Evolutionary conservation across 148 eudicot genomes (phyloP).

Genomic region (Chenopodium formosanum): DNA sequence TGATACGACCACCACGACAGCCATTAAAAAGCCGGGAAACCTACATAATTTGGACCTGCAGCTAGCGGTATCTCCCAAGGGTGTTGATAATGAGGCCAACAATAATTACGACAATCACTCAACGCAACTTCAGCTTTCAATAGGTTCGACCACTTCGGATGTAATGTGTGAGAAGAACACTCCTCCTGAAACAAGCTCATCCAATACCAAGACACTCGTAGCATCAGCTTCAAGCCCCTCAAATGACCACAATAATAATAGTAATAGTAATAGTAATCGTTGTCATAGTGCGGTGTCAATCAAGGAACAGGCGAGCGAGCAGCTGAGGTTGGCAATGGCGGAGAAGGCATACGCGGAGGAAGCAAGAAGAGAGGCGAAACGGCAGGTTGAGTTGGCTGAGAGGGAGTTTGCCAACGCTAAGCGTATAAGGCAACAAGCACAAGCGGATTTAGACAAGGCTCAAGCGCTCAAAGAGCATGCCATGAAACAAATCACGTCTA

Average conservation of each 20-base stretch:
- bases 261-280: neutral
- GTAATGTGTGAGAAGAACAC: slow-evolving; percentile 10
- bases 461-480: slow-evolving; percentile 57
- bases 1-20: slow-evolving; percentile 26
- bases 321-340: slow-evolving; percentile 56
- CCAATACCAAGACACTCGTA: neutral
- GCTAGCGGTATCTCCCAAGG: slow-evolving; percentile 35
- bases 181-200: neutral
- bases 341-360: slow-evolving; percentile 76
- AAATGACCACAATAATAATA: neutral
- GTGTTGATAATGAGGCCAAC: slow-evolving; percentile 14
- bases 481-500: slow-evolving; percentile 42
- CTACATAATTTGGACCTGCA: slow-evolving; percentile 54
- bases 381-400: slow-evolving; percentile 66
- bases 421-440: slow-evolving; percentile 70
- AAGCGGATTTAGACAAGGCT: slow-evolving; percentile 65
- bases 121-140: slow-evolving; percentile 69
- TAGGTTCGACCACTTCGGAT: slow-evolving; percentile 48
- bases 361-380: slow-evolving; percentile 57
- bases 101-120: slow-evolving; percentile 26
- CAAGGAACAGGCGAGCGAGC: slow-evolving; percentile 44
- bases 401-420: slow-evolving; percentile 68
- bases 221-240: slow-evolving; percentile 6
- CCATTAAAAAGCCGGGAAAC: slow-evolving; percentile 6
- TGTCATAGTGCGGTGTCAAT: neutral